Percentiles rank a stretch among this genome's conserved stretches.
These are phyloP conservation scores for Pythium sukuiense DNA, from an alignment of 352 stramenopile species.

Conservation along the genomic window DNA sequence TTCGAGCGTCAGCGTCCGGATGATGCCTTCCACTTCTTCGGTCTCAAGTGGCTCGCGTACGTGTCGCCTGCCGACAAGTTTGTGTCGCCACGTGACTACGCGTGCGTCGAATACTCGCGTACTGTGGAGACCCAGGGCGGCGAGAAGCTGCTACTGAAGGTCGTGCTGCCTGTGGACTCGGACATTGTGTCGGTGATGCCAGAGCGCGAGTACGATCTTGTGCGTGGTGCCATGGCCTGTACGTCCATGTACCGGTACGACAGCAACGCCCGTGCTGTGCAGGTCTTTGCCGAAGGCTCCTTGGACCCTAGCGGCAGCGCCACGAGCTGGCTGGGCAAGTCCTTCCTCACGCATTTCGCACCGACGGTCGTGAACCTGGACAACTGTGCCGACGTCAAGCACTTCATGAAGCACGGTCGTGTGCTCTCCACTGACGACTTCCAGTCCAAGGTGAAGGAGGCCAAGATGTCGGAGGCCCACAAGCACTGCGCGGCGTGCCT, in stretches of 20 bases:
- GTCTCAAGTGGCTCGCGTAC: constrained; percentile 75
- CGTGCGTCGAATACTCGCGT: constrained; percentile 63
- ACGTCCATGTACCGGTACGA: constrained; percentile 69
- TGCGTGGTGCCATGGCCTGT: constrained; percentile 55
- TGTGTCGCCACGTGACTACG: constrained; percentile 56
- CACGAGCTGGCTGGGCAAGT: constrained; percentile 50
- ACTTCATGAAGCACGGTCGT: constrained; percentile 77
- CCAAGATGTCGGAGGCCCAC: constrained; percentile 26
- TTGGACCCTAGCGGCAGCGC: constrained; percentile 53
- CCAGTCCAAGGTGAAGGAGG: constrained; percentile 17
- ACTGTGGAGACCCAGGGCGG: constrained; percentile 40
- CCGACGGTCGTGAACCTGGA: constrained; percentile 61
- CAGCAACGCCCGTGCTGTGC: constrained; percentile 46
- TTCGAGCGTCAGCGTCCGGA: constrained; percentile 57
- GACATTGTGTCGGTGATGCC: constrained; percentile 40
- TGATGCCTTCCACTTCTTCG: constrained; percentile 72
- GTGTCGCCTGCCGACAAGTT: constrained; percentile 48
- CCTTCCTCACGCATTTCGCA: constrained; percentile 65
- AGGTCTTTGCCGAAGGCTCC: constrained; percentile 66
- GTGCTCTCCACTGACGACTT: constrained; percentile 51
- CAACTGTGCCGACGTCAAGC: constrained; percentile 76
- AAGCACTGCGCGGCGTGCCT: constrained; percentile 55
- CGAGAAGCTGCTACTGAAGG: constrained; percentile 60
- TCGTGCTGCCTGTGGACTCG: constrained; percentile 58
- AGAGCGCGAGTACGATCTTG: constrained; percentile 47